Conservation (phyloP, 257 asterid species). For the Petrea volubilis region DNA sequence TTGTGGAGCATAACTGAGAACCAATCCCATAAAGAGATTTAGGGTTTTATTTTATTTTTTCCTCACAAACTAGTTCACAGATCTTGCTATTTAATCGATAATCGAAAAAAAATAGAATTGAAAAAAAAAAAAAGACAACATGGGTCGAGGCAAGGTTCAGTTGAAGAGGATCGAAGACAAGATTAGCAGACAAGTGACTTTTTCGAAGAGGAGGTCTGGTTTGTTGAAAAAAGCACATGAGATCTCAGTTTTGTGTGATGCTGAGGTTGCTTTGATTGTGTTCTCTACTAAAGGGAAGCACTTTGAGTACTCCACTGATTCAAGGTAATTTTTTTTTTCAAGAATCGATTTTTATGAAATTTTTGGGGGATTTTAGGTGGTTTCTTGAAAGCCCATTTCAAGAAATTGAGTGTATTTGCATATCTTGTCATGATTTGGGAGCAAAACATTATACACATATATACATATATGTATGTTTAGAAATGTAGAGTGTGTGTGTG, state of each 20-base stretch:
- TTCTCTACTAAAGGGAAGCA: slow-evolving; percentile 70
- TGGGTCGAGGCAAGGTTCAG: slow-evolving; percentile 78
- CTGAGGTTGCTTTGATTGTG: slow-evolving; percentile 65
- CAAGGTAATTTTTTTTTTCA: slow-evolving; percentile 44
- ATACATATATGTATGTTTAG: too few species aligned
- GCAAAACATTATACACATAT: not conserved
- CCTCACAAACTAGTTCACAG: not conserved
- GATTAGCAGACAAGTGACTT: slow-evolving; percentile 73
- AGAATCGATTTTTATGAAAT: not conserved
- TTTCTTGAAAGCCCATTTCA: not conserved
- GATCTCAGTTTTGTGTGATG: slow-evolving; percentile 79
- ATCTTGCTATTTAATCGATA: not conserved
- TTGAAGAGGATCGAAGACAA: slow-evolving; percentile 76
- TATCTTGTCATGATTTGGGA: not conserved
- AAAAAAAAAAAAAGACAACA: not conserved
- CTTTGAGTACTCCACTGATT: slow-evolving; percentile 55
- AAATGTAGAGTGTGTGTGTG: not conserved
- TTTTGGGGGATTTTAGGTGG: not conserved
- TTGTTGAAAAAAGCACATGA: slow-evolving; percentile 71
- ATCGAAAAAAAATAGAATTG: too few species aligned
- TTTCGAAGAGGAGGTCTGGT: slow-evolving; percentile 69
- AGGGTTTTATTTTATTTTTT: too few species aligned
- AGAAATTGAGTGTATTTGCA: not conserved
- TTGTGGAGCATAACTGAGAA: not conserved
- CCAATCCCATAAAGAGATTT: not conserved